Evolutionary conservation across 2,329 filamentous ascomycete genomes (phyloP).

Genomic region (Neoscytalidium dimidiatum): DNA sequence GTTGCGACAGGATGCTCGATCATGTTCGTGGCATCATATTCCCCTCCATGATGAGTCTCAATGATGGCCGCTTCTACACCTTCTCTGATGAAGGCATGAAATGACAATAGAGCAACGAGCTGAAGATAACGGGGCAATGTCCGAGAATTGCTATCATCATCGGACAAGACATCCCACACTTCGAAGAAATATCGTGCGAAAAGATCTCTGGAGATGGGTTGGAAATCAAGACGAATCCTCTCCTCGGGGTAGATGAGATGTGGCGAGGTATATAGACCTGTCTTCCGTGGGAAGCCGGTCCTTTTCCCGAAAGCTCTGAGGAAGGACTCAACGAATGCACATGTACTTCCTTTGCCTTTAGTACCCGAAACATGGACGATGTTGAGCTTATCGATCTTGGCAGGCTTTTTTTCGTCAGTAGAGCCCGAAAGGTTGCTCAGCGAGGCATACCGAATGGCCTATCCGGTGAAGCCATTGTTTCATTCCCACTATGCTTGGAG

Average conservation of each 20-base stretch:
- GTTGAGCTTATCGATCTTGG: slow-evolving; percentile 39
- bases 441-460: not conserved
- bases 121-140: slow-evolving; percentile 58
- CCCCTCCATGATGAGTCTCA: slow-evolving; percentile 68
- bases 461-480: not conserved
- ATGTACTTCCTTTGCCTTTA: slow-evolving; percentile 77
- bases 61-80: slow-evolving; percentile 64
- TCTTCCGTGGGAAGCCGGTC: slow-evolving; percentile 37
- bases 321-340: slow-evolving; percentile 67
- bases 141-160: not conserved
- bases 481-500: not conserved
- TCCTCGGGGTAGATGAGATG: slow-evolving; percentile 57
- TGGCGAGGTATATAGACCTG: slow-evolving; percentile 69
- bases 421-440: not conserved
- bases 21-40: slow-evolving; percentile 69
- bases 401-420: not conserved
- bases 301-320: slow-evolving; percentile 53
- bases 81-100: slow-evolving; percentile 66
- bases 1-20: slow-evolving; percentile 59
- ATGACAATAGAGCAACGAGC: slow-evolving; percentile 62
- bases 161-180: slow-evolving; percentile 39
- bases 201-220: slow-evolving; percentile 33
- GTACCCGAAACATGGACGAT: slow-evolving; percentile 72
- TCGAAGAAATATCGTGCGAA: slow-evolving; percentile 55
- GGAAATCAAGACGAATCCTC: slow-evolving; percentile 39